phyloP scores from a whole-genome alignment of 495 filamentous ascomycete genomes.

The Cercophora samala region DNA sequence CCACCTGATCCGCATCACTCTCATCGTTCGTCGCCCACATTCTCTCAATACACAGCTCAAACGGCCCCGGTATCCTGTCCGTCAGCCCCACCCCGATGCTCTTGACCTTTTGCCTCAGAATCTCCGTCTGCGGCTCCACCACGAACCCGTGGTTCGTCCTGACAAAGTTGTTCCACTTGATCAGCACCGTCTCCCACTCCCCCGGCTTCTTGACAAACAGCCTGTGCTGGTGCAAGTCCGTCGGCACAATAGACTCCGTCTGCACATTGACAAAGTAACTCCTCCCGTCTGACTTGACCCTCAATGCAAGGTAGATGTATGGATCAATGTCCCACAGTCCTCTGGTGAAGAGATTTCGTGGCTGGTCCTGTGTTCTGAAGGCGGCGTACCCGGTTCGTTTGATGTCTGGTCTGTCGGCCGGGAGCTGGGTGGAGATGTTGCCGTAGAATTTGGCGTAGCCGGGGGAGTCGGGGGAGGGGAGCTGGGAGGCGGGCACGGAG shows the following conservation, averaged over 20 bases:
- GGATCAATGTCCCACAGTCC: conserved; percentile 83
- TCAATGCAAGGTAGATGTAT: conserved; percentile 80
- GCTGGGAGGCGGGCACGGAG: conserved; percentile 52
- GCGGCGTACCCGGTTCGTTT: conserved; percentile 80
- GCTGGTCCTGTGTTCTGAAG: conserved; percentile 67
- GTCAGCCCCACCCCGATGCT: conserved; percentile 85
- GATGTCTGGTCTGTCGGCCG: conserved; percentile 65
- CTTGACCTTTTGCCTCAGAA: conserved; percentile 76
- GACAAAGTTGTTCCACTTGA: conserved; percentile 89
- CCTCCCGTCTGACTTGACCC: conserved; percentile 86
- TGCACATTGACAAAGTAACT: conserved; percentile 95
- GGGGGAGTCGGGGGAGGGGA: conserved; percentile 32
- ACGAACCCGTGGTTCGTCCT: conserved; percentile 88
- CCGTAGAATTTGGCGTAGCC: conserved; percentile 77
- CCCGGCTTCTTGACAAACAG: conserved; percentile 76
- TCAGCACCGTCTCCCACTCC: conserved; percentile 88
- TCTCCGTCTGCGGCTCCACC: conserved; percentile 84
- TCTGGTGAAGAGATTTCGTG: conserved; percentile 71
- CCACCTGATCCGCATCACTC: conserved; percentile 38
- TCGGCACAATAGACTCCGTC: conserved; percentile 85
- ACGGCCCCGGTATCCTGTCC: conserved; percentile 82
- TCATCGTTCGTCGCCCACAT: conserved; percentile 76
- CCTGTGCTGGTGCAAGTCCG: conserved; percentile 93
- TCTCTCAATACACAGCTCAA: conserved; percentile 74
- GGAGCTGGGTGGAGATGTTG: conserved; percentile 79